Base-by-base conservation (phyloP, 2,329 filamentous ascomycete species). In the Hymenotorrendiella dingleyae region DNA sequence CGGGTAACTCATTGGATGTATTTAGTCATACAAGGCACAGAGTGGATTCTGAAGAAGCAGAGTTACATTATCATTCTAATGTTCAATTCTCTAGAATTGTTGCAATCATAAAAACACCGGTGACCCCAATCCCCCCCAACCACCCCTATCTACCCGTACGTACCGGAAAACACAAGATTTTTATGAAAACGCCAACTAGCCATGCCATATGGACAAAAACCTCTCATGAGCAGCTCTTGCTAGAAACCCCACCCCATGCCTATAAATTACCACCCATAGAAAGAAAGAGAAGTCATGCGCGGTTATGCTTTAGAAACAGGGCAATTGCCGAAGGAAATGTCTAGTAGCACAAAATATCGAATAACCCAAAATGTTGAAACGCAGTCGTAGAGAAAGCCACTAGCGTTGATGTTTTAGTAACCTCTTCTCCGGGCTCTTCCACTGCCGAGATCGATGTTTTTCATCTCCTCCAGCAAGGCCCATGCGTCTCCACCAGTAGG, bases 401-500 rank as follows among this genome's bases (percentile, higher is more conserved):
- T 34, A 17, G 20, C 17, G 17, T 10, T 29, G 12, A 6, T 29
- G 6, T 24, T 22, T 46, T 36, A 51, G 29, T 56, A 55, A n/a
- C 46, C 48, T 16, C 57, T 46, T 30, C 60, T 52, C 35, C 59
- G 52, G 4, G 57, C 54, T 28, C 78, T 67, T 3, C 78, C 79
- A 19, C 68, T 67, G n/a, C 80, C 80, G 50, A 84, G 74, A 54
- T 84, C 78, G 48, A 84, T 83, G 36, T 70, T 69, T 54, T 73
- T 79, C 71, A 90, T 75, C 64, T 90, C 85, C 49, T 86, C 71
- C 63, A 84, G 74, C 40, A 90, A 64, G 16, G 82, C 77, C 62
- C 72, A 70, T 49, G 76, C 69, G 43, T 64, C 39, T 62, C 66
- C 54, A 24, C 65, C 64, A 4, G 62, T 64, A 21, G 49, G 24